Conservation (phyloP, 2,329 filamentous ascomycete species). For the Trichophyton verrucosum region DNA sequence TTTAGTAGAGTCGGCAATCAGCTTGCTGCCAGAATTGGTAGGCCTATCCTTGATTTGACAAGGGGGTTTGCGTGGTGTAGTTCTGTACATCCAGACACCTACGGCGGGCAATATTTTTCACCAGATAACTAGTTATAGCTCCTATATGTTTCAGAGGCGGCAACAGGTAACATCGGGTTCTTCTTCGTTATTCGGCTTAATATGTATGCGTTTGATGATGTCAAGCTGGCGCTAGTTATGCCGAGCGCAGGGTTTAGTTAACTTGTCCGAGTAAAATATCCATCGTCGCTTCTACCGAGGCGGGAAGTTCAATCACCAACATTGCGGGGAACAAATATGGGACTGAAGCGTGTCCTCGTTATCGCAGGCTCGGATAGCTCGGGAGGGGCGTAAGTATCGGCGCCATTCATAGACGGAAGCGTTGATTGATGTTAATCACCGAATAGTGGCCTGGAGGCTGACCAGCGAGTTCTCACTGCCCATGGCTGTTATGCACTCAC, state of each 20-base stretch:
- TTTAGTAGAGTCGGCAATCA: too few relatives aligned
- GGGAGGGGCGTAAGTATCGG: constrained; percentile 61
- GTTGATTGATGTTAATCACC: constrained; percentile 4
- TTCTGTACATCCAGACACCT: too few relatives aligned
- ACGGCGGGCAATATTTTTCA: too few relatives aligned
- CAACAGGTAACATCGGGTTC: too few relatives aligned
- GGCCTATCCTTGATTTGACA: too few relatives aligned
- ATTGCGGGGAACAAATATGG: constrained; percentile 17
- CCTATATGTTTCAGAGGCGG: too few relatives aligned
- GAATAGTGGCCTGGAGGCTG: constrained; percentile 75
- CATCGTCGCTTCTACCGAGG: too few relatives aligned
- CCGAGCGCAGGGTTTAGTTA: neutral
- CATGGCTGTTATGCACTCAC: constrained; percentile 96
- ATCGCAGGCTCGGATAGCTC: constrained; percentile 86
- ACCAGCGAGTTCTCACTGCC: constrained; percentile 85
- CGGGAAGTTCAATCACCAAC: too few relatives aligned
- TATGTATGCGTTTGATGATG: neutral
- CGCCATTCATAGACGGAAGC: constrained; percentile 5
- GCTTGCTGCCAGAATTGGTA: too few relatives aligned
- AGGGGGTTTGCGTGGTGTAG: too few relatives aligned
- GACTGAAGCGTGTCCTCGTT: constrained; percentile 51
- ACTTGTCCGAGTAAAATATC: neutral
- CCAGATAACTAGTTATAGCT: too few relatives aligned
- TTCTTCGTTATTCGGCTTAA: too few relatives aligned
- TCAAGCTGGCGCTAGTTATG: neutral